phyloP scores from a whole-genome alignment of 2,329 filamentous ascomycete species.

The Hirsutella minnesotensis region DNA sequence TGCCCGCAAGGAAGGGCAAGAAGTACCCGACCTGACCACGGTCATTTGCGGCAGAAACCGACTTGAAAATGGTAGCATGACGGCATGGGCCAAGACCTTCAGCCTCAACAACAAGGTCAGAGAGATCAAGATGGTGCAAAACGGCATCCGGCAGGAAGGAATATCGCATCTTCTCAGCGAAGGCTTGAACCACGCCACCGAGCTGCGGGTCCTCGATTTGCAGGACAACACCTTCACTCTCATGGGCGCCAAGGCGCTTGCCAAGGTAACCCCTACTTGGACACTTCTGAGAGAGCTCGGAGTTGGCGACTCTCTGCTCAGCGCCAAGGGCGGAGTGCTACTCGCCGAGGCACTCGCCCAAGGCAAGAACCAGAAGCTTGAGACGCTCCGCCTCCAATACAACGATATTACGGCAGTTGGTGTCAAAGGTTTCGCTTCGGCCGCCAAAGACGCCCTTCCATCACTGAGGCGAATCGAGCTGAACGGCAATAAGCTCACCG shows the following conservation, averaged over 20 bases:
- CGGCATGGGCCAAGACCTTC: slow-evolving; percentile 82
- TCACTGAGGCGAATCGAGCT: slow-evolving; percentile 76
- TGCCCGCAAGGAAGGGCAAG: slow-evolving; percentile 57
- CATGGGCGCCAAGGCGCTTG: slow-evolving; percentile 66
- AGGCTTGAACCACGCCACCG: slow-evolving; percentile 59
- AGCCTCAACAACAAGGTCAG: slow-evolving; percentile 71
- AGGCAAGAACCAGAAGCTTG: slow-evolving; percentile 67
- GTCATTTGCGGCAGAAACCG: slow-evolving; percentile 93
- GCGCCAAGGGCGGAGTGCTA: slow-evolving; percentile 62
- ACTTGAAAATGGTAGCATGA: slow-evolving; percentile 92
- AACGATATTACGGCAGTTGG: slow-evolving; percentile 82
- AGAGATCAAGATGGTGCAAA: slow-evolving; percentile 94
- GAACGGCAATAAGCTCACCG: slow-evolving; percentile 89
- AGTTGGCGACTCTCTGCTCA: slow-evolving; percentile 77
- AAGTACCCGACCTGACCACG: slow-evolving; percentile 81
- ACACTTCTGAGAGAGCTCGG: slow-evolving; percentile 67
- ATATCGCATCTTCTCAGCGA: slow-evolving; percentile 70
- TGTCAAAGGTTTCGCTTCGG: slow-evolving; percentile 58
- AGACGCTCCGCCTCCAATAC: slow-evolving; percentile 77
- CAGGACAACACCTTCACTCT: slow-evolving; percentile 97
- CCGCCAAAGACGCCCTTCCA: slow-evolving; percentile 57
- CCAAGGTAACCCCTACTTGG: slow-evolving; percentile 66
- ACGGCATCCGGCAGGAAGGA: slow-evolving; percentile 90
- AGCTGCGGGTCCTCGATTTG: slow-evolving; percentile 69
- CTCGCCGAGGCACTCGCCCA: slow-evolving; percentile 61